Evolutionary conservation across 208 protist genomes (phyloP).

Genomic region (Trypanosoma vivax): DNA sequence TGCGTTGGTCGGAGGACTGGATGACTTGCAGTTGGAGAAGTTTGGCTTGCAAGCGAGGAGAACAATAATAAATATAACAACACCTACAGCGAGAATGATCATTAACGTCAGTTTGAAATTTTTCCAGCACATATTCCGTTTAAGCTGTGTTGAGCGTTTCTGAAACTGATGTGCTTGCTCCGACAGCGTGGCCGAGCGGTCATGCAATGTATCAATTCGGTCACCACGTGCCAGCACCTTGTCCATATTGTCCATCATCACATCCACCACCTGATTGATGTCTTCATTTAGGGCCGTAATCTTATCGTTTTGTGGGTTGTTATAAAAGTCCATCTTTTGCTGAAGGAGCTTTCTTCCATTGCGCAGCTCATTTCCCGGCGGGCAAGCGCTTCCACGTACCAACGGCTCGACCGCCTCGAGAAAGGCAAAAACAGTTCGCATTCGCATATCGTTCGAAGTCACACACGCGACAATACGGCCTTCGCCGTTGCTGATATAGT

Average conservation of each 20-base stretch:
- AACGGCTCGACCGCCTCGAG: conserved; percentile 86
- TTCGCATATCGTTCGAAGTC: conserved; percentile 82
- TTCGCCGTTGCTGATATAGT: conserved; percentile 89
- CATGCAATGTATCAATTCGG: conserved; percentile 78
- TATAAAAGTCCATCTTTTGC: conserved; percentile 93
- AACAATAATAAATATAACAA: conserved; percentile 81
- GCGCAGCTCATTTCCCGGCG: conserved; percentile 56
- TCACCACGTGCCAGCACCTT: conserved; percentile 86
- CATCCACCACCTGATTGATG: conserved; percentile 87
- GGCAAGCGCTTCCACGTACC: conserved; percentile 41
- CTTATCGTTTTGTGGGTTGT: conserved; percentile 89
- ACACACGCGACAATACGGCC: conserved; percentile 84
- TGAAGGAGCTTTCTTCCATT: conserved; percentile 89
- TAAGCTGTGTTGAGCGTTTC: conserved; percentile 76
- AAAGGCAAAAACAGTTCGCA: conserved; percentile 88
- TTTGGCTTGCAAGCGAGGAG: conserved; percentile 84
- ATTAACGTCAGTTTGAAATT: conserved; percentile 88
- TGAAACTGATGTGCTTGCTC: conserved; percentile 85
- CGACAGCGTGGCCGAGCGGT: conserved; percentile 76
- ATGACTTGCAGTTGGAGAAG: conserved; percentile 72
- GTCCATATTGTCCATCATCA: conserved; percentile 93
- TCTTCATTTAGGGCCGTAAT: conserved; percentile 84
- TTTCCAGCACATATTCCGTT: conserved; percentile 86
- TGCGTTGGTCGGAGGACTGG: too few species aligned
- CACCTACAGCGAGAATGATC: conserved; percentile 49